Conservation (phyloP, 192 early-diverging fungal genomes). For the Coemansia sp. region DNA sequence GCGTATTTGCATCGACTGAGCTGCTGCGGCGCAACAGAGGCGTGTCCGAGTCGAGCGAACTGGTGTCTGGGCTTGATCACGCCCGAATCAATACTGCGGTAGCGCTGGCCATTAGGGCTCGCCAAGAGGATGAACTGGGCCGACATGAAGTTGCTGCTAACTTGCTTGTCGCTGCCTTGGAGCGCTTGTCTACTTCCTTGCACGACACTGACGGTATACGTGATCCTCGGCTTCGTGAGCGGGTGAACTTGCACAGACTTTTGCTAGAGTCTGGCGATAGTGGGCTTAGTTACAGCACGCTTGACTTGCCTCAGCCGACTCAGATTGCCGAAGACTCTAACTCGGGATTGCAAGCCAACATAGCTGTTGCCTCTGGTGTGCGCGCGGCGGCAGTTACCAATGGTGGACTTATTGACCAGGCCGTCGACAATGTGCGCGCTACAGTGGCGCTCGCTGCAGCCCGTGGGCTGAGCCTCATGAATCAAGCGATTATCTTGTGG, state of each 20-base stretch:
- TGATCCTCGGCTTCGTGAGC: conserved; percentile 21
- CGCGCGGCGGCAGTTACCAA: neutral
- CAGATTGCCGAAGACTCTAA: neutral
- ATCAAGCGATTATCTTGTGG: conserved; percentile 30
- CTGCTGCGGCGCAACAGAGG: neutral
- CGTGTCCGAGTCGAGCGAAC: neutral
- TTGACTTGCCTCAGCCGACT: neutral
- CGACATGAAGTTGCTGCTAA: conserved; percentile 17
- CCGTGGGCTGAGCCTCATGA: conserved; percentile 14
- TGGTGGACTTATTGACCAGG: neutral
- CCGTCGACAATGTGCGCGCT: conserved; percentile 13
- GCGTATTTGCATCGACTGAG: neutral
- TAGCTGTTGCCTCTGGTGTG: neutral
- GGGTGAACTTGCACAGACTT: conserved; percentile 21
- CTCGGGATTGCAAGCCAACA: neutral
- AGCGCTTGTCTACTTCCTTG: conserved; percentile 29
- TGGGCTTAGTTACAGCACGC: neutral
- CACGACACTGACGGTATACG: conserved; percentile 3
- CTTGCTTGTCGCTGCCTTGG: conserved; percentile 21
- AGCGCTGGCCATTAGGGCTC: conserved; percentile 28
- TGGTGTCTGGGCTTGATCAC: neutral
- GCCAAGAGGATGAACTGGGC: conserved; percentile 36
- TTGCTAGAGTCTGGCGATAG: conserved; percentile 14
- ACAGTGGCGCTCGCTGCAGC: conserved; percentile 1
- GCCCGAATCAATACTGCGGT: conserved; percentile 22